These are phyloP conservation scores for Protomyces macrosporus DNA, from an alignment of 1,139 yeast genomes.

Conservation along the genomic window DNA sequence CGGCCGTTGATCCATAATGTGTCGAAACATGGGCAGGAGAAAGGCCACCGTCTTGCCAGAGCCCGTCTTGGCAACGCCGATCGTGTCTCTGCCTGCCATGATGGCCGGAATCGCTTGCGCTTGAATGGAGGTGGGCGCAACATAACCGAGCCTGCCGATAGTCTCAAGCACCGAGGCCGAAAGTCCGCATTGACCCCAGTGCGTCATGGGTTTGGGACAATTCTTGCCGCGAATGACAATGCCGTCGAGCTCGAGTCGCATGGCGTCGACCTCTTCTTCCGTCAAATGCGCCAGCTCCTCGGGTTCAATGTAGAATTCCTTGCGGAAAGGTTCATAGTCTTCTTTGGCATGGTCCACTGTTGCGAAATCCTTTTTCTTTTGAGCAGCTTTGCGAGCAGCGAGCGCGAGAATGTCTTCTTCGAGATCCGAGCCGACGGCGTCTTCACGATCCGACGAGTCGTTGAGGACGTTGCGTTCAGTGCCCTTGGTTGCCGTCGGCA, in stretches of 20 bases:
- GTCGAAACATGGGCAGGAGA: slow-evolving; percentile 75
- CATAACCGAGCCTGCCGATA: slow-evolving; percentile 51
- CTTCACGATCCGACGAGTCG: slow-evolving; percentile 35
- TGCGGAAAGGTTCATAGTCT: slow-evolving; percentile 53
- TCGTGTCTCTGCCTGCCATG: slow-evolving; percentile 83
- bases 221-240: slow-evolving; percentile 56
- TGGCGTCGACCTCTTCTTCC: slow-evolving; percentile 49
- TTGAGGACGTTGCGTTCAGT: slow-evolving; percentile 32
- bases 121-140: slow-evolving; percentile 79
- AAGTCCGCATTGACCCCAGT: slow-evolving; percentile 80
- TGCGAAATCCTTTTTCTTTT: slow-evolving; percentile 44
- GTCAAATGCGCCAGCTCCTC: slow-evolving; percentile 49
- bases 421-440: slow-evolving; percentile 33
- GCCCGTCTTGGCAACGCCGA: slow-evolving; percentile 95
- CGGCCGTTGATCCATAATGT: slow-evolving; percentile 65
- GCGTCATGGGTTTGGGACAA: slow-evolving; percentile 61
- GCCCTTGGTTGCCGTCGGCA: neutral
- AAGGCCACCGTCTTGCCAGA: slow-evolving; percentile 93
- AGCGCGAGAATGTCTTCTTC: slow-evolving; percentile 36
- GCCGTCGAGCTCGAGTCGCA: slow-evolving; percentile 58
- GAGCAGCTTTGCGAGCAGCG: slow-evolving; percentile 38
- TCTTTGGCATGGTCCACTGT: slow-evolving; percentile 48
- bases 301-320: slow-evolving; percentile 61
- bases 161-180: slow-evolving; percentile 54
- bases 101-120: slow-evolving; percentile 86